A percentile compares a stretch with the other conserved stretches of the same genome.
These are phyloP conservation scores for Malania oleifera DNA, from an alignment of 164 flowering plant species.

Conservation along the genomic window DNA sequence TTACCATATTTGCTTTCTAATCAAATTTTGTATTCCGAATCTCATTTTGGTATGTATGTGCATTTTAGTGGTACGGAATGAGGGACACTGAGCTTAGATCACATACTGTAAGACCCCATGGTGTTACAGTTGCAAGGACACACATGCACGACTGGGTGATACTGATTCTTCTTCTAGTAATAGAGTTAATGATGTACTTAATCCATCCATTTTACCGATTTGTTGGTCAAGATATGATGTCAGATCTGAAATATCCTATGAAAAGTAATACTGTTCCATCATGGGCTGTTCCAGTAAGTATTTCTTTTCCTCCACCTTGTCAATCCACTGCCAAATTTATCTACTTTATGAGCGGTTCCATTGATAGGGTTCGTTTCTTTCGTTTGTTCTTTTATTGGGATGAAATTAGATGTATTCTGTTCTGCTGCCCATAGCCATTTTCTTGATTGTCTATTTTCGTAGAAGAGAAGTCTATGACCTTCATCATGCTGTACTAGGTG, in stretches of 20 bases:
- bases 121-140: slow-evolving; percentile 17
- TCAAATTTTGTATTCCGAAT: no score
- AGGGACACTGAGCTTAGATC: slow-evolving; percentile 22
- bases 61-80: slow-evolving; percentile 11
- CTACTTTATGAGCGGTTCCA: background rate
- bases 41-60: no score
- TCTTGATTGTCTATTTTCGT: slow-evolving; percentile 41
- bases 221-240: slow-evolving; percentile 25
- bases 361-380: background rate
- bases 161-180: slow-evolving; percentile 10
- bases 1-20: no score
- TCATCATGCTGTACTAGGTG: slow-evolving; percentile 72
- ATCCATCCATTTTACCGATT: slow-evolving; percentile 23
- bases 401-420: slow-evolving; percentile 45
- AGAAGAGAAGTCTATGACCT: slow-evolving; percentile 73
- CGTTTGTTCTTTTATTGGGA: slow-evolving; percentile 3
- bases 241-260: slow-evolving; percentile 24
- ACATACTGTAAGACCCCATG: slow-evolving; percentile 27
- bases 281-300: slow-evolving; percentile 39
- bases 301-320: background rate
- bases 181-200: slow-evolving; percentile 11
- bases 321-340: no score
- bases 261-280: slow-evolving; percentile 31
- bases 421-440: slow-evolving; percentile 43
- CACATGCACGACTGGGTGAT: slow-evolving; percentile 27